Evolutionary conservation across 2,329 filamentous ascomycete species (phyloP), one percentile per base, ranked within the genome.

Genomic region (Cladosporium sp.): DNA sequence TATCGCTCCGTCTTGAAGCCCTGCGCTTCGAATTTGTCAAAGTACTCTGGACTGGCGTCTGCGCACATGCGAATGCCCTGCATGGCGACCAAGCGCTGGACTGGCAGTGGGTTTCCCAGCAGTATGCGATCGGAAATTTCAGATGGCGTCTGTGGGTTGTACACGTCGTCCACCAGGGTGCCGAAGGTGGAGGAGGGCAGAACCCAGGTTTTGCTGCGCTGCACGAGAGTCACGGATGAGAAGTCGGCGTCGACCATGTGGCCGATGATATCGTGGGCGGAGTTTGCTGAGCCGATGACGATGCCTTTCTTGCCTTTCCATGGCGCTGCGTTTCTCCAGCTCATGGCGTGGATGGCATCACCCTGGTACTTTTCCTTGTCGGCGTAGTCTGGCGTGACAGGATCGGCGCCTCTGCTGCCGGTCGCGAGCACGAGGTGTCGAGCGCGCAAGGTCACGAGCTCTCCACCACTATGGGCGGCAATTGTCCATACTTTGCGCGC

Each of bases 211-310:
- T 44, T 51, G 24, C 59, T 64, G 38, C 81, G 78, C 68, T 83
- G 82, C 1, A 83, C 71, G 67, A 83, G 78, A 7, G 81, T 84
- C 41, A 70, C 67, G 18, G 79, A 75, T 49, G 76, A 74, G 26
- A 80, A 61, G 2, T 77, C 78, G 10, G 78, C 79, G 18, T 77
- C 74, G 57, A 77, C 74, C 75, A 82, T 83, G 71, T 83, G 80
- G 68, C 80, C 75, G 5, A 81, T 79, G 24, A 83, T 77, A 70
- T 83, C 81, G 70, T 83, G 81, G 3, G 79, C 80, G 2, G 81
- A 81, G 68, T 83, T 83, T 55, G 79, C 83, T 24, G 78, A 78
- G 34, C 82, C 82, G 21, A 84, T 73, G 0, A 83, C 76, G 18
- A 83, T 68, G 7, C 78, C 81, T 38, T 75, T 75, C 59, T 81